Evolutionary conservation across 192 early-diverging fungal species (phyloP).

Genomic region (Coemansia furcata): DNA sequence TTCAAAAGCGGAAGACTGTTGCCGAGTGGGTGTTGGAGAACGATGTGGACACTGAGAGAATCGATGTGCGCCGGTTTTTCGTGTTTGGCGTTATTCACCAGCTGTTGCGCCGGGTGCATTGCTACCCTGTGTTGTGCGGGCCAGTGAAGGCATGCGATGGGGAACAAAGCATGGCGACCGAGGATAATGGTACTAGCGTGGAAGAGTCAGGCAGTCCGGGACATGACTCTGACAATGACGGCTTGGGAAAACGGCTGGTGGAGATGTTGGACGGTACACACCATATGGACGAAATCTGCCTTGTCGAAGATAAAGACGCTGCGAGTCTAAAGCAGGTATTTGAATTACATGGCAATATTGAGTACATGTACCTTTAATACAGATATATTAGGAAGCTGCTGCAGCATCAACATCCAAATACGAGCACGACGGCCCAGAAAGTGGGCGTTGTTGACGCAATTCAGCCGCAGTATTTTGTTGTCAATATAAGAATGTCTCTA

Average conservation of each 20-base stretch:
- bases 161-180: neutral
- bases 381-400: neutral
- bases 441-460: neutral
- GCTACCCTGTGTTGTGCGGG: slow-evolving; percentile 67
- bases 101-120: slow-evolving; percentile 84
- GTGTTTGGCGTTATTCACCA: slow-evolving; percentile 86
- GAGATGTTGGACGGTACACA: slow-evolving; percentile 44
- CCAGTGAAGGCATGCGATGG: neutral
- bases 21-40: slow-evolving; percentile 86
- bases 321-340: slow-evolving; percentile 17
- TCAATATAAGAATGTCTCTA: neutral
- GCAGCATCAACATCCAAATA: neutral
- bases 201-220: neutral
- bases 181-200: neutral
- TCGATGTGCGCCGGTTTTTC: slow-evolving; percentile 87
- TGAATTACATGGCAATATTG: slow-evolving; percentile 25
- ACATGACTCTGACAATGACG: slow-evolving; percentile 1
- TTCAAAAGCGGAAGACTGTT: slow-evolving; percentile 76
- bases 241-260: neutral
- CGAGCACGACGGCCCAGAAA: neutral
- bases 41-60: slow-evolving; percentile 58
- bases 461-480: neutral
- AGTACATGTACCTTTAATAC: slow-evolving; percentile 27
- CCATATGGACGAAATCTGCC: slow-evolving; percentile 48
- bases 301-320: slow-evolving; percentile 19